A percentile compares a stretch with the other conserved stretches of the same genome.
Evolutionary conservation across 1,284 basidiomycete species (phyloP).

Genomic region (Macrocybe sp.): DNA sequence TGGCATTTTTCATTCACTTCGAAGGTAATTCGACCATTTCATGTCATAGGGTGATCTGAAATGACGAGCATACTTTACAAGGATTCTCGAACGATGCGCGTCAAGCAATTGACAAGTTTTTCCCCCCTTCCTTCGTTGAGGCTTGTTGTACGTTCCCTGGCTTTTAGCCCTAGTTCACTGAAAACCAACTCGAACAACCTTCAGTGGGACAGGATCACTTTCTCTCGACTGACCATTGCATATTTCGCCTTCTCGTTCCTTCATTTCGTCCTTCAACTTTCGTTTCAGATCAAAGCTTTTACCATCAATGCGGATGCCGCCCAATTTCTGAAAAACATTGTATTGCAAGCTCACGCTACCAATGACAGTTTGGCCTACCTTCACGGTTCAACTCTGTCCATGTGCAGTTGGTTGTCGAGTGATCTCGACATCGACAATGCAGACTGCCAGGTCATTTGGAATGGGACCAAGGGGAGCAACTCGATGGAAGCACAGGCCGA

Average conservation of each 20-base stretch:
- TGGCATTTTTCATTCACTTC: slow-evolving; percentile 27
- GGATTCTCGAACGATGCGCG: slow-evolving; percentile 32
- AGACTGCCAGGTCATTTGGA: slow-evolving; percentile 55
- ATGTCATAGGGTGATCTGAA: too few species aligned
- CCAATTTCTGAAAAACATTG: slow-evolving; percentile 44
- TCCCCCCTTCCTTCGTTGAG: slow-evolving; percentile 38
- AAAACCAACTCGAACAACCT: slow-evolving; percentile 11
- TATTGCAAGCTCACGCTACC: slow-evolving; percentile 43
- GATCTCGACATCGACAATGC: slow-evolving; percentile 38
- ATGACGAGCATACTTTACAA: slow-evolving; percentile 2
- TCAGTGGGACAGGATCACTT: slow-evolving; percentile 68
- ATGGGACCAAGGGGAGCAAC: slow-evolving; percentile 24
- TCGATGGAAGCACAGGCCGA: slow-evolving; percentile 6
- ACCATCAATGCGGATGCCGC: slow-evolving; percentile 57
- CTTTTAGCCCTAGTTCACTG: neutral
- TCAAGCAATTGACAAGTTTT: slow-evolving; percentile 36
- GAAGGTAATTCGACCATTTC: too few species aligned
- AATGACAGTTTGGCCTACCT: slow-evolving; percentile 52
- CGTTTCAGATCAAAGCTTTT: slow-evolving; percentile 65
- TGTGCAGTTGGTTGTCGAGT: slow-evolving; percentile 55
- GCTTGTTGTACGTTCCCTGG: slow-evolving; percentile 43
- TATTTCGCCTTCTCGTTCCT: slow-evolving; percentile 65
- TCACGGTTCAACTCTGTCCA: slow-evolving; percentile 37
- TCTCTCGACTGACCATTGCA: slow-evolving; percentile 57
- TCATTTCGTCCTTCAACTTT: slow-evolving; percentile 65